Base-by-base conservation (phyloP, 2,329 filamentous ascomycete species). In the Cladosporium sp. region DNA sequence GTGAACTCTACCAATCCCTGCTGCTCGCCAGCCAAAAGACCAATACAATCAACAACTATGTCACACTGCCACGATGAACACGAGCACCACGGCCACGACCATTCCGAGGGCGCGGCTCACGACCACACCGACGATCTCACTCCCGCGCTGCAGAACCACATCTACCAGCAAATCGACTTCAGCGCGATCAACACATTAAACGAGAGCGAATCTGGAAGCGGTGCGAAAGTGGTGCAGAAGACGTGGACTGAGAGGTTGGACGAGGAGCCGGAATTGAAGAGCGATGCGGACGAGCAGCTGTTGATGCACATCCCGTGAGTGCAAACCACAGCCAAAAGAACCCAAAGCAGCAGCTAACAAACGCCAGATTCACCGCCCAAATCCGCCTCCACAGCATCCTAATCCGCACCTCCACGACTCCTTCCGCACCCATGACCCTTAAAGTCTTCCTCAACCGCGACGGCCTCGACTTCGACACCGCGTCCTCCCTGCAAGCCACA, bases 91-190 rank as follows among this genome's bases (percentile, higher is more conserved):
- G 73, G 76, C 70, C 78, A 82, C 70, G 81, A 82, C 70, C 84
- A 87, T 70, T 83, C 82, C 65, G 82, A 88, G 71, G 80, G 84
- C 72, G 82, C 84, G 68, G 80, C 84, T 66, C 93, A 97, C 77
- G 93, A 97, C 78, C 94, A 97, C 80, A 89, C 87, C 56, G 91
- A 98, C 81, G 94, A 98, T 81, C 87, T 97, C 73, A 93, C 91
- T 1, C 95, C 95, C 0, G 94, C 93, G 1, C 84, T 97, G 18
- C 94, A 98, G 79, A 90, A 89, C 72, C 92, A 93, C 49, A 88
- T 99, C 39, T 98, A 97, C 82, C 88, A 91, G 69, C 91, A 97
- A 76, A 93, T 99, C 78, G 88, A 93, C 77, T 97, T 98, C 79
- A 89, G 92, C 79, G 86, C 88, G 30, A 88, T 99, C 68, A 87